phyloP scores from a whole-genome alignment of 352 stramenopile genomes.

The Detonula confervacea region DNA sequence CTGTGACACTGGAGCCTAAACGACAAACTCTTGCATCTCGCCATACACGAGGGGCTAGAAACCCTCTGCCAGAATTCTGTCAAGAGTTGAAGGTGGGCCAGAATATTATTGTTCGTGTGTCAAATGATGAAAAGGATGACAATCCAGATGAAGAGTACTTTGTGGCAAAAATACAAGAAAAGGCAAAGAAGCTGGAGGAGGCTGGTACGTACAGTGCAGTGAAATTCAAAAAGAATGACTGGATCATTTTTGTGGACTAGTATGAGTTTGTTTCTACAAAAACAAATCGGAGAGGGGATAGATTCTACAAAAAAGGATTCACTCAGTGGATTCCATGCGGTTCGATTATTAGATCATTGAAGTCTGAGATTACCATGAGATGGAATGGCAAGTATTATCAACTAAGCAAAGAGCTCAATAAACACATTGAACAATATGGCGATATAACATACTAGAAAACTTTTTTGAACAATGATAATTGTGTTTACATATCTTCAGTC shows the following conservation, averaged over 20 bases:
- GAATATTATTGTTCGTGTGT: not conserved
- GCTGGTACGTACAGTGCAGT: not conserved
- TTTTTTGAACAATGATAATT: too few relatives aligned
- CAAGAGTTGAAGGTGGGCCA: not conserved
- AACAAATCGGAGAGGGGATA: not conserved
- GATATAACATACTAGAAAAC: not conserved
- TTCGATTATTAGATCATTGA: not conserved
- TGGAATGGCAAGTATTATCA: not conserved
- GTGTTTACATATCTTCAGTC: too few relatives aligned
- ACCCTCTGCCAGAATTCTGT: conserved; percentile 4
- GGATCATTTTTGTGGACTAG: not conserved
- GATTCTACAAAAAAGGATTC: not conserved
- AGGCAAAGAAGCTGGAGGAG: not conserved
- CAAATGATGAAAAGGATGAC: not conserved
- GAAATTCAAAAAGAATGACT: conserved; percentile 1
- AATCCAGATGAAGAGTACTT: conserved; percentile 2
- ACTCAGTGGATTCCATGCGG: not conserved
- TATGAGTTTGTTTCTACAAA: conserved; percentile 5
- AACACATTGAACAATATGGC: not conserved
- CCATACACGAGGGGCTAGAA: not conserved
- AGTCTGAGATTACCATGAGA: not conserved
- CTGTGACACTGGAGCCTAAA: not conserved
- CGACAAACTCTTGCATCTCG: not conserved
- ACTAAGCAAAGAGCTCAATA: not conserved
- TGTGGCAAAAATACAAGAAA: conserved; percentile 2